Conservation (phyloP, 1,284 basidiomycete species). For the Pseudozyma sp. region DNA sequence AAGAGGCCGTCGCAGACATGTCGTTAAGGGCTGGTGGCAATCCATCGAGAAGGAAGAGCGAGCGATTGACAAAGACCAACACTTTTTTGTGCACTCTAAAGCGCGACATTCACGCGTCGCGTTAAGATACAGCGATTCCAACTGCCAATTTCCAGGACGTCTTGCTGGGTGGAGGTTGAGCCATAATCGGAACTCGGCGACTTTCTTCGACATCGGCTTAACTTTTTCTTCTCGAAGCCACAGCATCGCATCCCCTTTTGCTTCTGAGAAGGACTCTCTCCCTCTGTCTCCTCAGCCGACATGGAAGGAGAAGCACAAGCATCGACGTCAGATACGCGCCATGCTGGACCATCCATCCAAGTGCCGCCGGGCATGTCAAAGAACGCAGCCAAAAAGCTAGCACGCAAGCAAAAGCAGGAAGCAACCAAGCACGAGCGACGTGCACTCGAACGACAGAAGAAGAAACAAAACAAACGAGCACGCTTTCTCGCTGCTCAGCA, state of each 20-base stretch:
- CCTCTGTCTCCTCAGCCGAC: background rate
- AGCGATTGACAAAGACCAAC: conserved; percentile 25
- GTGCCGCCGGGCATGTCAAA: conserved; percentile 73
- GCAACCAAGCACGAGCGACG: conserved; percentile 81
- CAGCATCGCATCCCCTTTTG: background rate
- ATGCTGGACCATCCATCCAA: conserved; percentile 27
- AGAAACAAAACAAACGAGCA: conserved; percentile 72
- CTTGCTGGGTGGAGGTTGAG: conserved; percentile 21
- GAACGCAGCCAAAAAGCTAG: conserved; percentile 81
- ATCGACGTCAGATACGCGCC: background rate
- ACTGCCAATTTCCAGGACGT: conserved; percentile 1
- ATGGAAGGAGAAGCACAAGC: conserved; percentile 2
- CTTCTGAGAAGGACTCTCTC: background rate
- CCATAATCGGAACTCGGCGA: conserved; percentile 18
- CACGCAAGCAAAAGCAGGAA: conserved; percentile 76
- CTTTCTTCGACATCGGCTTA: background rate
- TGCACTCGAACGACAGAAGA: conserved; percentile 74
- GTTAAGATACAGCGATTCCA: conserved; percentile 25
- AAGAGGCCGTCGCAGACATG: conserved; percentile 9
- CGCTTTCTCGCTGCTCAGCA: conserved; percentile 63
- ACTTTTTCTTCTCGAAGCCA: conserved; percentile 12
- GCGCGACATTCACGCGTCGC: conserved; percentile 35
- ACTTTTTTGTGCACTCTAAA: conserved; percentile 5
- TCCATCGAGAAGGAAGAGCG: background rate
- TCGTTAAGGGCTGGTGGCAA: background rate